Percentiles rank a stretch among this genome's conserved stretches.
Conservation (phyloP, 1,284 basidiomycete genomes). For the Cronartium quercuum region DNA sequence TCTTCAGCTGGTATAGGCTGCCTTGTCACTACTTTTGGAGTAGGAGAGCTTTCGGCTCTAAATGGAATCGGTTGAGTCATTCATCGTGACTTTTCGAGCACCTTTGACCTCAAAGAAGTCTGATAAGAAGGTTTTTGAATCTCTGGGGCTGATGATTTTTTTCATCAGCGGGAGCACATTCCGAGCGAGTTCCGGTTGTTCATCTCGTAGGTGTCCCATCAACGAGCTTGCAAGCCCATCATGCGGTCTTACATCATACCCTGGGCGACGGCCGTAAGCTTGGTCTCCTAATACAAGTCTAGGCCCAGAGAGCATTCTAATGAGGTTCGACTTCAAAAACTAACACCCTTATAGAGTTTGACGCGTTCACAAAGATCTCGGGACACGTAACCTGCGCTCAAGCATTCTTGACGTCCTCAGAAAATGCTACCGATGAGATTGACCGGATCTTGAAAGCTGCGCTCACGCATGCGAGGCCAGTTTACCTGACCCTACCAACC, state of each 20-base stretch:
- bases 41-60: constrained; percentile 77
- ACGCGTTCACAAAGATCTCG: constrained; percentile 71
- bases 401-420: constrained; percentile 54
- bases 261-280: constrained; percentile 44
- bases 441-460: constrained; percentile 72
- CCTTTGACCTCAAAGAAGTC: constrained; percentile 53
- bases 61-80: constrained; percentile 50
- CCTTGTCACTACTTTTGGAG: constrained; percentile 65
- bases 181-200: constrained; percentile 84
- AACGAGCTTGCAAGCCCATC: constrained; percentile 60
- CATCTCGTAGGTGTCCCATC: constrained; percentile 85
- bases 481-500: constrained; percentile 80
- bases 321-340: not conserved
- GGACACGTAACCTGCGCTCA: constrained; percentile 69
- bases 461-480: constrained; percentile 70
- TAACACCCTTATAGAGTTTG: constrained; percentile 55
- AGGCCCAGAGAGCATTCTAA: too few relatives aligned
- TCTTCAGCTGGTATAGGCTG: constrained; percentile 36
- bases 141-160: constrained; percentile 48
- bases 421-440: constrained; percentile 55
- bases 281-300: not conserved
- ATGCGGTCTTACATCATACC: constrained; percentile 51
- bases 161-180: constrained; percentile 53
- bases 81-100: constrained; percentile 51
- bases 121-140: not conserved